phyloP scores from a whole-genome alignment of 495 filamentous ascomycete species.

The Entonaema liquescens region DNA sequence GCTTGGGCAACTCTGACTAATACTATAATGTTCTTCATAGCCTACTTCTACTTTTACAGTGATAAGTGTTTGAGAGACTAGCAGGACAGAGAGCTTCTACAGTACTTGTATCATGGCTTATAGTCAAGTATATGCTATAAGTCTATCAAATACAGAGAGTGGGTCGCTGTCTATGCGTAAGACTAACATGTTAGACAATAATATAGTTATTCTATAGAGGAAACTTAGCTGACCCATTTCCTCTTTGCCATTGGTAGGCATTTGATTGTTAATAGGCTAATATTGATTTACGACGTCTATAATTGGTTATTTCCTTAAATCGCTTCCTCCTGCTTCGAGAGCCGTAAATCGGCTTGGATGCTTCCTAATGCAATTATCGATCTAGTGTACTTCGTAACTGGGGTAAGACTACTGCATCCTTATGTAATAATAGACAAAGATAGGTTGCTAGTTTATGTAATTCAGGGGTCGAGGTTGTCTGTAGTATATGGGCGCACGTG shows the following conservation, averaged over 20 bases:
- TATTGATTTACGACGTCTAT: background rate
- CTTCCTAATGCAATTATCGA: background rate
- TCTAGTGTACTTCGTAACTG: background rate
- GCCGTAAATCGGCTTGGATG: background rate
- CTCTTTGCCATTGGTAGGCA: background rate
- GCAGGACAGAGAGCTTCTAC: too few relatives aligned
- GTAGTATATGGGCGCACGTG: background rate
- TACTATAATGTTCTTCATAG: too few relatives aligned
- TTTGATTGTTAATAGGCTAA: background rate
- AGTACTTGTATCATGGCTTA: too few relatives aligned
- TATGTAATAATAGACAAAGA: slow-evolving; percentile 1
- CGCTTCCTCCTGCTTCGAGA: background rate
- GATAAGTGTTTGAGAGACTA: too few relatives aligned
- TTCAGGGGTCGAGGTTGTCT: slow-evolving; percentile 11
- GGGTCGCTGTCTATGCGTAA: background rate
- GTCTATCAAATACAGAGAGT: background rate
- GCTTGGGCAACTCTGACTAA: background rate
- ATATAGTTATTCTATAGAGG: background rate
- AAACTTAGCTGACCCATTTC: background rate
- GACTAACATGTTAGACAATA: too few relatives aligned
- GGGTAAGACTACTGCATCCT: background rate
- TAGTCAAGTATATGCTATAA: background rate
- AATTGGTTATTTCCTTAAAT: background rate
- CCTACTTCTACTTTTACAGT: too few relatives aligned
- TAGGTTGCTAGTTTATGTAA: background rate